Percentiles rank a stretch among this genome's conserved stretches.
Evolutionary conservation across 768 basidiomycete genomes (phyloP).

Genomic region (Phanerochaete carnosa): DNA sequence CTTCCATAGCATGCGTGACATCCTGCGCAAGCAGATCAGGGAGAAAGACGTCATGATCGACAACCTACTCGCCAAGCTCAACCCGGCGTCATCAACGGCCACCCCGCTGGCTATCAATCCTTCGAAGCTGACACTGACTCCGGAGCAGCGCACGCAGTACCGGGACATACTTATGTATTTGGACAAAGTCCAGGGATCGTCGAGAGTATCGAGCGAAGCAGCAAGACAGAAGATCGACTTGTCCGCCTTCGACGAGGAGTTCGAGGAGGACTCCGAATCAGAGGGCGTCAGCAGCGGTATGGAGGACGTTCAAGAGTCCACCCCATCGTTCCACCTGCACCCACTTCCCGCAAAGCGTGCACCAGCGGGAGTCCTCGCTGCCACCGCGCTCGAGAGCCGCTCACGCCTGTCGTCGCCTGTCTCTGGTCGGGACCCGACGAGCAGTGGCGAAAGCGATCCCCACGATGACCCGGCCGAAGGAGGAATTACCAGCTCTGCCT

Average conservation of each 20-base stretch:
- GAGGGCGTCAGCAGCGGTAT: slow-evolving; percentile 8
- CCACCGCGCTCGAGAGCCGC: slow-evolving; percentile 12
- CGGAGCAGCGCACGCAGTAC: slow-evolving; percentile 22
- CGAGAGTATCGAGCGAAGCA: not conserved
- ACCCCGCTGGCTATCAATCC: slow-evolving; percentile 29
- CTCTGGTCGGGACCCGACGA: not conserved
- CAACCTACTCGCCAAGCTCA: slow-evolving; percentile 23
- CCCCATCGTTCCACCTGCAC: slow-evolving; percentile 11
- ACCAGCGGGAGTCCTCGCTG: slow-evolving; percentile 16
- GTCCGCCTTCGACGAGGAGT: slow-evolving; percentile 27
- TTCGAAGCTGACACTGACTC: slow-evolving; percentile 20
- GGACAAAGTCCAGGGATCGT: slow-evolving; percentile 23
- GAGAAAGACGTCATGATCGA: slow-evolving; percentile 29
- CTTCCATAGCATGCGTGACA: slow-evolving; percentile 24
- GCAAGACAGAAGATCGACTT: slow-evolving; percentile 24
- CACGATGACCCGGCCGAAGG: not conserved
- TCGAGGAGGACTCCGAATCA: slow-evolving; percentile 6
- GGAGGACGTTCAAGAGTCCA: slow-evolving; percentile 15
- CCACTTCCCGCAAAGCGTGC: slow-evolving; percentile 16
- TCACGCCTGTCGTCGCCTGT: slow-evolving; percentile 8
- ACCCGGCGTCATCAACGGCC: slow-evolving; percentile 21
- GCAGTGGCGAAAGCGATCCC: slow-evolving; percentile 5
- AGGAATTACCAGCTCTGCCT: slow-evolving; percentile 17
- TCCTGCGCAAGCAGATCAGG: slow-evolving; percentile 28
- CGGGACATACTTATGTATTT: slow-evolving; percentile 29